Base-by-base conservation (phyloP, 2,329 filamentous ascomycete genomes). In the Nothophaeocryptopus gaeumannii region DNA sequence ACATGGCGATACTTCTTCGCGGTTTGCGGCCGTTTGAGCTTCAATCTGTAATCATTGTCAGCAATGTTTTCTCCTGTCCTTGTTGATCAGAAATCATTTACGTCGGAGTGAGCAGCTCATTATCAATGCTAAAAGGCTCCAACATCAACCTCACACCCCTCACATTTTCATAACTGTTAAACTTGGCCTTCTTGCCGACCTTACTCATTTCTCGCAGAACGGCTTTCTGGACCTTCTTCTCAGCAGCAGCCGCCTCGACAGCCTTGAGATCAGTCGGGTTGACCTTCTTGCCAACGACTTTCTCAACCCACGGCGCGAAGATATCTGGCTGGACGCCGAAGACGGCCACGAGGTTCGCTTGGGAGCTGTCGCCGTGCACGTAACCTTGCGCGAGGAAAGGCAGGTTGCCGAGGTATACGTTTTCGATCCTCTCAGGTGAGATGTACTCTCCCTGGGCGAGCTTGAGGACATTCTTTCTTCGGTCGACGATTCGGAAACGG, bases 391-490 rank as follows among this genome's bases (percentile, higher is more conserved):
- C 81, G 20, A 97, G 74, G 60, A 91, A 84, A 58, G 82, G 85
- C 55, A 84, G 84, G 72, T 86, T 90, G 56, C 87, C 89, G 55
- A 95, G 78, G 70, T 91, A 95, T 32, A 96, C 86, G 69, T 96
- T 96, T 77, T 99, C 93, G 66, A 99, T 89, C 50, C 91, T 88
- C 74, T 99, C 93, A 11, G 93, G 93, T 1, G 91, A 96, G 64
- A 99, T 89, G 73, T 99, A 99, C 74, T 99, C 93, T 69, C 93
- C 93, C 72, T 99, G 93, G 0, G 92, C 85, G 48, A 99, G 82
- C 80, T 99, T 99, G 67, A 99, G 83, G n/a, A 99, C 89, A 72
- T 97, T 97, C 86, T 99, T 99, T 74, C 90, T 86, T 63, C 93
- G 90, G 72, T 99, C 93, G 63, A 99, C 86, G 71, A 99, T 95